A percentile compares a stretch with the other conserved stretches of the same genome.
Evolutionary conservation across 1,284 basidiomycete genomes (phyloP).

Genomic region (Pterula multifida): DNA sequence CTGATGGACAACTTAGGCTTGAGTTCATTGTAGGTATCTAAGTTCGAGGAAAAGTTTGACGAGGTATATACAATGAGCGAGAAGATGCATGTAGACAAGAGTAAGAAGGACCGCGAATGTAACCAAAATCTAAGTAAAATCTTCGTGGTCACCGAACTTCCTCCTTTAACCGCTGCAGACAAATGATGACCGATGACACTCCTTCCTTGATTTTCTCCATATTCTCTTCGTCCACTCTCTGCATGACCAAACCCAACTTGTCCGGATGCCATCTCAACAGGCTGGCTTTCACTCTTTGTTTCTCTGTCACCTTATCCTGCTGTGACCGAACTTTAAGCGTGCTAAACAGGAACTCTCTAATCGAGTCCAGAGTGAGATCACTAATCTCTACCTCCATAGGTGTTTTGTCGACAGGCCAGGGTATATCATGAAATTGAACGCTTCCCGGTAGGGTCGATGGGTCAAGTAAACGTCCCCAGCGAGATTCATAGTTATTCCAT

Average conservation of each 20-base stretch:
- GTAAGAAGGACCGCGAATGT: too few species aligned
- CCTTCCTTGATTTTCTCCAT: constrained; percentile 10
- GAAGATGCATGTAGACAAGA: too few species aligned
- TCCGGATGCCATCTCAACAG: constrained; percentile 68
- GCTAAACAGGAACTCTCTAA: constrained; percentile 44
- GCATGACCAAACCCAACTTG: constrained; percentile 42
- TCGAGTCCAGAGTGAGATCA: constrained; percentile 28
- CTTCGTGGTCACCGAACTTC: too few species aligned
- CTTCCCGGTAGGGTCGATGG: constrained; percentile 10
- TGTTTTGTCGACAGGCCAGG: constrained; percentile 34
- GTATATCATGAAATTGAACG: constrained; percentile 33
- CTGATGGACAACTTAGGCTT: too few species aligned
- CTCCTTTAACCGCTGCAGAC: constrained; percentile 5
- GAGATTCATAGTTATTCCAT: constrained; percentile 39
- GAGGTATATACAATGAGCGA: too few species aligned
- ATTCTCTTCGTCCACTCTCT: constrained; percentile 22
- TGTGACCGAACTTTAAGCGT: constrained; percentile 24
- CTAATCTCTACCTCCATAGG: constrained; percentile 12
- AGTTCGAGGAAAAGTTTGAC: too few species aligned
- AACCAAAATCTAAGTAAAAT: too few species aligned
- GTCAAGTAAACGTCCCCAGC: constrained; percentile 27
- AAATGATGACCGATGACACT: neutral
- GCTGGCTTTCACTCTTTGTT: constrained; percentile 42
- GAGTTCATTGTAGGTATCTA: too few species aligned
- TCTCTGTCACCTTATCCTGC: neutral